These are phyloP conservation scores for Conticribra guillardii DNA, from an alignment of 108 stramenopile species.

Conservation along the genomic window DNA sequence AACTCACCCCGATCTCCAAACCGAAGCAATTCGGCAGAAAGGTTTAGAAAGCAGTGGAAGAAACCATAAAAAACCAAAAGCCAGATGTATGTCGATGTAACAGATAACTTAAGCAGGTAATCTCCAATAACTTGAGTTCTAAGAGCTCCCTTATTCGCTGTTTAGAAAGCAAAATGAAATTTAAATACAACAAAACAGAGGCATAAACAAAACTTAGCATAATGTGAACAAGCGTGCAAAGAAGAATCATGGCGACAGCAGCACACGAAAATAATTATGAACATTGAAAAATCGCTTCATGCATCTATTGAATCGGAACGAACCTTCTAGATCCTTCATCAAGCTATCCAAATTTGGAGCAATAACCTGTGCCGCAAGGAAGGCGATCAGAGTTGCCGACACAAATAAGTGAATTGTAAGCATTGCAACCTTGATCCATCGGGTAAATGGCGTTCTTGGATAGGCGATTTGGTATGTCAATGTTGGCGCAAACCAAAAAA, in stretches of 20 bases:
- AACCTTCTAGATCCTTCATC: conserved; percentile 65
- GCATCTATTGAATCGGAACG: no score
- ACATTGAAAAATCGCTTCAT: no score
- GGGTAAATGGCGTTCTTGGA: conserved; percentile 60
- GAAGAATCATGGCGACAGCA: no score
- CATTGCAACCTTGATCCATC: conserved; percentile 52
- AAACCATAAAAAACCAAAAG: conserved; percentile 88
- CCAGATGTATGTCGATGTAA: conserved; percentile 92
- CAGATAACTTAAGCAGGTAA: conserved; percentile 76
- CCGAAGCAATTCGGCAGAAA: conserved; percentile 88
- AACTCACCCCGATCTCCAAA: conserved; percentile 89
- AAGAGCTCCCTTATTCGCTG: conserved; percentile 40
- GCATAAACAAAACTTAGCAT: neutral
- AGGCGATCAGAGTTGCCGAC: conserved; percentile 53
- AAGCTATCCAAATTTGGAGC: conserved; percentile 62
- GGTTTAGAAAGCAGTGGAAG: conserved; percentile 92
- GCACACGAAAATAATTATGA: no score
- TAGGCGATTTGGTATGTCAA: conserved; percentile 88
- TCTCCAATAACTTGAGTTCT: conserved; percentile 65
- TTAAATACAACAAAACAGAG: no score
- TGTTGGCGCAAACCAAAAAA: conserved; percentile 90
- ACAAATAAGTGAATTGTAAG: conserved; percentile 62
- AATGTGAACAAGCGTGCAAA: no score
- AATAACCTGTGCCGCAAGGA: conserved; percentile 74
- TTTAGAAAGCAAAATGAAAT: no score